Evolutionary conservation across 1,139 yeast species (phyloP).

Genomic region (Saccharomyces hybrid): DNA sequence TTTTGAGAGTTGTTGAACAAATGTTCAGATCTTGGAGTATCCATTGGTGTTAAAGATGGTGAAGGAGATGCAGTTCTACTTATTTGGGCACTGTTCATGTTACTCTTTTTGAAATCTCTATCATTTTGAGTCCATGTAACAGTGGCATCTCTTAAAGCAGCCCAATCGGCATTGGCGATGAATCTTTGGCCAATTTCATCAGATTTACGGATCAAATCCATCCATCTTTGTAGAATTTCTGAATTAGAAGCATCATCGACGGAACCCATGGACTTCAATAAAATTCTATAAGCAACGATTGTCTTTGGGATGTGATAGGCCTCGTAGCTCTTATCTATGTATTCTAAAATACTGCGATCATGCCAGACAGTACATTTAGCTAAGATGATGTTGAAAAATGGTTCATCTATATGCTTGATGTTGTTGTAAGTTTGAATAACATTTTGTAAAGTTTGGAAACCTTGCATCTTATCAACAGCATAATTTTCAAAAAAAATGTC

Average conservation of each 20-base stretch:
- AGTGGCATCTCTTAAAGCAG: conserved; percentile 74
- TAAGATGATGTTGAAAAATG: conserved; percentile 70
- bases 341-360: conserved; percentile 56
- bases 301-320: conserved; percentile 53
- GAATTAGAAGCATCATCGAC: conserved; percentile 46
- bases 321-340: conserved; percentile 55
- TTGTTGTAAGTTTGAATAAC: conserved; percentile 51
- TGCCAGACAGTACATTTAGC: conserved; percentile 65
- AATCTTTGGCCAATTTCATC: conserved; percentile 50
- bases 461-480: conserved; percentile 48
- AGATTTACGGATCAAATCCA: conserved; percentile 45
- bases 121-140: conserved; percentile 37
- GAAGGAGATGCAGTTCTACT: conserved; percentile 9
- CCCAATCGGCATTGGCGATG: conserved; percentile 82
- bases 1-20: conserved; percentile 11
- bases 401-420: conserved; percentile 57
- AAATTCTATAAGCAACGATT: conserved; percentile 67
- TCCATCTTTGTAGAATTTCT: conserved; percentile 57
- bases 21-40: background rate
- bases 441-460: conserved; percentile 50
- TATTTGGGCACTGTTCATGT: conserved; percentile 10
- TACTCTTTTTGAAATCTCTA: conserved; percentile 12
- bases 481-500: conserved; percentile 56
- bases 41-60: conserved; percentile 9
- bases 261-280: conserved; percentile 66